Conservation (phyloP, 2,329 filamentous ascomycete species). For the Epichloe gansuensis region DNA sequence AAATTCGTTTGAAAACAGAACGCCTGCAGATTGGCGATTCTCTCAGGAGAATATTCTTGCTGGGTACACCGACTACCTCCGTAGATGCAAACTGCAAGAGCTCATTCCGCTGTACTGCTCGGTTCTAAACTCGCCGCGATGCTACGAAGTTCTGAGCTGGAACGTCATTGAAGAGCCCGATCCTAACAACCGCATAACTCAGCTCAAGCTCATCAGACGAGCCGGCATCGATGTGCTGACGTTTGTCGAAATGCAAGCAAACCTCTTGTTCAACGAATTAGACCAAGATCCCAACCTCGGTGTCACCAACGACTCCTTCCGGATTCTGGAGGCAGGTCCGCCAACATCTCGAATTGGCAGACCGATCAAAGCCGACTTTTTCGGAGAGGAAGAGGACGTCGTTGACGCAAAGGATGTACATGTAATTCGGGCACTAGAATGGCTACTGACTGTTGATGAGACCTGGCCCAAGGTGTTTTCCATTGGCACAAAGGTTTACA, state of each 20-base stretch:
- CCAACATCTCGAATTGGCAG: constrained; percentile 35
- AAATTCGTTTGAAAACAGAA: constrained; percentile 6
- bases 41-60: constrained; percentile 65
- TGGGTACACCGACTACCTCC: constrained; percentile 70
- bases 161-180: constrained; percentile 66
- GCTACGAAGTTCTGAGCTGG: constrained; percentile 59
- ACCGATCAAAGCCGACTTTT: constrained; percentile 58
- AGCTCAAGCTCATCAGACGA: constrained; percentile 63
- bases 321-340: constrained; percentile 33
- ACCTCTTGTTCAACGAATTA: constrained; percentile 37
- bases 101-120: constrained; percentile 83
- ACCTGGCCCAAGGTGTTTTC: constrained; percentile 61
- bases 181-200: constrained; percentile 48
- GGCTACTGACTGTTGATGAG: constrained; percentile 65
- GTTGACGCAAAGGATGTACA: constrained; percentile 52
- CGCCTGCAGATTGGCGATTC: constrained; percentile 20
- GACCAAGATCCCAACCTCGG: constrained; percentile 19
- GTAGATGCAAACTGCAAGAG: constrained; percentile 59
- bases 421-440: constrained; percentile 71
- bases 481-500: constrained; percentile 62
- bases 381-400: constrained; percentile 45
- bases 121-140: constrained; percentile 52
- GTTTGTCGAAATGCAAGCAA: constrained; percentile 60
- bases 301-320: constrained; percentile 34
- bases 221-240: constrained; percentile 59